Percentiles rank a stretch among this genome's conserved stretches.
Conservation (phyloP, 768 basidiomycete species). For the Calocera cornea region DNA sequence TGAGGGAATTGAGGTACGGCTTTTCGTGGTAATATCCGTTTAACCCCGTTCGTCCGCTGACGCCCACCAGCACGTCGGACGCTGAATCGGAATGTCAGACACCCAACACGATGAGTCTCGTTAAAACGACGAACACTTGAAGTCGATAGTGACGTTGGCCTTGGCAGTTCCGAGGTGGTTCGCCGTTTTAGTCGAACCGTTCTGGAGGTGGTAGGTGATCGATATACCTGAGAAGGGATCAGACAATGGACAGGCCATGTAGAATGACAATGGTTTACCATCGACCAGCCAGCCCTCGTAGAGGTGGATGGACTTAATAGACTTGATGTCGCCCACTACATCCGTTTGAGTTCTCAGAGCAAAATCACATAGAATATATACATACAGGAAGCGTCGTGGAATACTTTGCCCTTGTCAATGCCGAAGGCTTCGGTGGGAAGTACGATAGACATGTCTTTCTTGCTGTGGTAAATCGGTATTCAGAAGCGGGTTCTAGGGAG, state of each 20-base stretch:
- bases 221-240: too few relatives aligned
- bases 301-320: background rate
- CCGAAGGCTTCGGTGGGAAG: too few relatives aligned
- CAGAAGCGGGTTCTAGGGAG: too few relatives aligned
- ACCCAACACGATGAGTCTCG: background rate
- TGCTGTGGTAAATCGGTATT: too few relatives aligned
- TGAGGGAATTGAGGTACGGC: background rate
- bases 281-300: background rate
- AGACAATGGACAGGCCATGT: too few relatives aligned
- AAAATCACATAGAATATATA: background rate
- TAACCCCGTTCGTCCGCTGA: background rate
- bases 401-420: too few relatives aligned
- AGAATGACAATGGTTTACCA: too few relatives aligned
- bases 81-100: background rate
- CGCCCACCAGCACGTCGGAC: background rate
- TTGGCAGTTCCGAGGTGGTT: background rate
- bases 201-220: background rate
- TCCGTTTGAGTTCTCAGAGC: background rate
- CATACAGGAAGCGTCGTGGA: too few relatives aligned
- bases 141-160: background rate
- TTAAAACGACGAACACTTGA: background rate
- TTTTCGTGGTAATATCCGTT: background rate
- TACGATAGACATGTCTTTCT: too few relatives aligned
- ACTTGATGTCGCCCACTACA: background rate
- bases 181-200: background rate